Percentiles rank a stretch among this genome's conserved stretches.
phyloP scores from a whole-genome alignment of 169 alveolate species.

The Neospora caninum region DNA sequence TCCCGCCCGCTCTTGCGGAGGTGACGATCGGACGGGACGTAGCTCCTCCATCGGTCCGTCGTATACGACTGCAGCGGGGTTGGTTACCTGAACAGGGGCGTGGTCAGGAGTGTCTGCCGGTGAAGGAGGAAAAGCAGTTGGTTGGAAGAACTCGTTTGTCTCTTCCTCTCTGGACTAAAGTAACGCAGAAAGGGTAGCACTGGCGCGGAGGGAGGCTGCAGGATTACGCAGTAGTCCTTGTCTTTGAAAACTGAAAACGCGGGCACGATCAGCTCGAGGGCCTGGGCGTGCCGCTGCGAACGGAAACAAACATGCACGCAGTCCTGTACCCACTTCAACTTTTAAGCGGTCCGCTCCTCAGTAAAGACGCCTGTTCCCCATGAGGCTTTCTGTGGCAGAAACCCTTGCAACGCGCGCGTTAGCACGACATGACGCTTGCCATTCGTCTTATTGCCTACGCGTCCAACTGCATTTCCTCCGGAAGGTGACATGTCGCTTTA shows the following conservation, averaged over 20 bases:
- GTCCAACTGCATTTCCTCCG: too few species aligned
- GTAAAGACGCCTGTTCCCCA: too few species aligned
- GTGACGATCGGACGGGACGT: too few species aligned
- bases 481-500: too few species aligned
- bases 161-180: slow-evolving; percentile 79
- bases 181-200: slow-evolving; percentile 76
- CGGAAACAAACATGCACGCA: neutral
- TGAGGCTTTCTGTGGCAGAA: too few species aligned
- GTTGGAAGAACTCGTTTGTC: slow-evolving; percentile 80
- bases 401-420: too few species aligned
- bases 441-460: too few species aligned
- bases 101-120: slow-evolving; percentile 78
- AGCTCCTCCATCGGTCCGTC: too few species aligned
- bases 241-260: slow-evolving; percentile 79
- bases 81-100: slow-evolving; percentile 35
- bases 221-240: slow-evolving; percentile 86
- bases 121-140: slow-evolving; percentile 87
- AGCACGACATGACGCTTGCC: too few species aligned
- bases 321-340: neutral
- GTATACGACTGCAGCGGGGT: too few species aligned
- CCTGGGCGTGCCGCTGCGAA: slow-evolving; percentile 85
- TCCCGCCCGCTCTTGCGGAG: too few species aligned
- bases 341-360: neutral
- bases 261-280: slow-evolving; percentile 84
- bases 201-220: slow-evolving; percentile 83